Conservation (phyloP, 2,329 filamentous ascomycete genomes). For the Passalora sequoiae region DNA sequence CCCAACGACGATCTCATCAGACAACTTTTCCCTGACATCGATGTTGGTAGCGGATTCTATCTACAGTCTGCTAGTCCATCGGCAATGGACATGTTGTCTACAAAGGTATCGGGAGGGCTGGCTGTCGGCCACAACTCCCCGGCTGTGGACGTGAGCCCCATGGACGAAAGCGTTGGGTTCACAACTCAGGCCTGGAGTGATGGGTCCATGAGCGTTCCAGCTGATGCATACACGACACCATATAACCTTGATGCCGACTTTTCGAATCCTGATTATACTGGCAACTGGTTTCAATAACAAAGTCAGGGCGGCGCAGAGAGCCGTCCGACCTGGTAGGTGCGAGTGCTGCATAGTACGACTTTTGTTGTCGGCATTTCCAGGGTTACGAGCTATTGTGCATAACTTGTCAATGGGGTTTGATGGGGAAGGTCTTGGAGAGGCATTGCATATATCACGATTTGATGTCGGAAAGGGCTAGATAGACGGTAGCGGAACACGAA, state of each 20-base stretch:
- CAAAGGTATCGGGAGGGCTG: constrained; percentile 10
- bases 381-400: constrained; percentile 5
- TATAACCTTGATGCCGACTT: constrained; percentile 31
- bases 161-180: constrained; percentile 24
- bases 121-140: constrained; percentile 9
- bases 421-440: no score
- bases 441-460: constrained; percentile 3
- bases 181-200: constrained; percentile 32
- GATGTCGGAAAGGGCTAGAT: background rate
- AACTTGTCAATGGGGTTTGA: no score
- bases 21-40: constrained; percentile 33
- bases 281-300: constrained; percentile 29
- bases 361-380: constrained; percentile 5
- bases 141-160: constrained; percentile 7
- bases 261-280: constrained; percentile 22
- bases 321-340: constrained; percentile 13
- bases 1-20: constrained; percentile 30
- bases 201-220: constrained; percentile 30
- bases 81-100: constrained; percentile 6
- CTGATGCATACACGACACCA: constrained; percentile 27
- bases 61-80: constrained; percentile 11
- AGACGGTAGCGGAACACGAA: no score
- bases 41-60: constrained; percentile 21
- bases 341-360: constrained; percentile 8
- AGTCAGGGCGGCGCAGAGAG: constrained; percentile 12